Evolutionary conservation across 768 basidiomycete species (phyloP).

Genomic region (Mycena capillaripes): DNA sequence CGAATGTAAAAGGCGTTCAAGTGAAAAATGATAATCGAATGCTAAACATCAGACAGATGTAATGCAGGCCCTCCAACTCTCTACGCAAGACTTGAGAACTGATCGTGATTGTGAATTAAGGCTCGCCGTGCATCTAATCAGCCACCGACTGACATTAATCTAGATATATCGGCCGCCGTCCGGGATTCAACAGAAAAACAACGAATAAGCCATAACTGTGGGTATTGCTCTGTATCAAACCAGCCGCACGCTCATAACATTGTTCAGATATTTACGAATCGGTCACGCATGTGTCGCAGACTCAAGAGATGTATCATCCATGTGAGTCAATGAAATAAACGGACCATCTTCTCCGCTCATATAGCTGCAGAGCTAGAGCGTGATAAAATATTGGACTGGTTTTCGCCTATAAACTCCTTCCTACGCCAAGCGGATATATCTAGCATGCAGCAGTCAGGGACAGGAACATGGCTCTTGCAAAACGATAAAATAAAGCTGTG

Average conservation of each 20-base stretch:
- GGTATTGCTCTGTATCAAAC: background rate
- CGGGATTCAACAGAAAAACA: background rate
- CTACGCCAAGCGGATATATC: slow-evolving; percentile 11
- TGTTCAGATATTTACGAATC: background rate
- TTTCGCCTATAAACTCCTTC: slow-evolving; percentile 11
- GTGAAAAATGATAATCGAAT: background rate
- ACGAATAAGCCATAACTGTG: background rate
- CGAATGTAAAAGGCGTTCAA: background rate
- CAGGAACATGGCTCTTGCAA: slow-evolving; percentile 8
- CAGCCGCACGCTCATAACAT: background rate
- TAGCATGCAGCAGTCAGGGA: background rate
- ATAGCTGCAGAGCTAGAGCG: background rate
- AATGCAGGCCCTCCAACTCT: background rate
- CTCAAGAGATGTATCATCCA: background rate
- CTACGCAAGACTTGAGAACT: background rate
- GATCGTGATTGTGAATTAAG: background rate
- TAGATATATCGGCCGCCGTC: background rate
- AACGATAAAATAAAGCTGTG: background rate
- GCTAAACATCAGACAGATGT: background rate
- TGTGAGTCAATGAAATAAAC: background rate
- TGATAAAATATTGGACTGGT: slow-evolving; percentile 8
- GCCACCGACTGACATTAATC: background rate
- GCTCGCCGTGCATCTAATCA: background rate
- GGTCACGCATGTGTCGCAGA: background rate
- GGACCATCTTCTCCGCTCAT: background rate